Evolutionary conservation across 306 rosid species (phyloP).

Genomic region (Rosa persica): DNA sequence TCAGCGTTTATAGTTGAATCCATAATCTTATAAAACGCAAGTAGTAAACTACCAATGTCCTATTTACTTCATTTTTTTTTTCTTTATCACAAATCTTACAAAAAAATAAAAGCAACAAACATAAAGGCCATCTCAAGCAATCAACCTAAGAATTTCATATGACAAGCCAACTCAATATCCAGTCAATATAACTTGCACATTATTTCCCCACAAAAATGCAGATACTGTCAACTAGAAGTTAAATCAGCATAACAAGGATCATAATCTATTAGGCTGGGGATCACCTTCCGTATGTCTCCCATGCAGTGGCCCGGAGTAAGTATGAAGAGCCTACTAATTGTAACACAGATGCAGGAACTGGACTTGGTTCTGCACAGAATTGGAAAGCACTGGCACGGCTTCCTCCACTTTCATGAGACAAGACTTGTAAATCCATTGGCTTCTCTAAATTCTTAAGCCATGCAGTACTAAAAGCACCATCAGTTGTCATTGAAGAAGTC

Average conservation of each 20-base stretch:
- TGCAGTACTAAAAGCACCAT: constrained; percentile 78
- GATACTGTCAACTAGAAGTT: neutral
- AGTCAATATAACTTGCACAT: neutral
- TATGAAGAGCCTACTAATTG: constrained; percentile 86
- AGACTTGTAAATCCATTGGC: constrained; percentile 64
- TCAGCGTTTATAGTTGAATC: neutral
- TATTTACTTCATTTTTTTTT: neutral
- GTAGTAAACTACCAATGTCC: neutral
- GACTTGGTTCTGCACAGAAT: constrained; percentile 76
- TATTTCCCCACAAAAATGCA: constrained; percentile 3
- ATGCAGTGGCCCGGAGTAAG: constrained; percentile 81
- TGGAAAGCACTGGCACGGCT: constrained; percentile 54
- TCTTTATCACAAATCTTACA: neutral
- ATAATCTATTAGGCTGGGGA: constrained; percentile 5
- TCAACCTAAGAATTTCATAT: neutral
- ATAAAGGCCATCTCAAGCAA: neutral
- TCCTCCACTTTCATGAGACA: constrained; percentile 64
- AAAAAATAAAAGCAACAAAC: neutral
- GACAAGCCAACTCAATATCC: neutral
- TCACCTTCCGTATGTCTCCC: constrained; percentile 96
- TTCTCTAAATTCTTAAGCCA: constrained; percentile 89
- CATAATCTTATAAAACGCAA: neutral
- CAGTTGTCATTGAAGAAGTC: constrained; percentile 69
- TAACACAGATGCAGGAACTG: constrained; percentile 90
- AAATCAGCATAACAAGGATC: constrained; percentile 19